These are phyloP conservation scores for Aspergillus fumigatiaffinis DNA, from an alignment of 2,329 filamentous ascomycete species.

Conservation along the genomic window DNA sequence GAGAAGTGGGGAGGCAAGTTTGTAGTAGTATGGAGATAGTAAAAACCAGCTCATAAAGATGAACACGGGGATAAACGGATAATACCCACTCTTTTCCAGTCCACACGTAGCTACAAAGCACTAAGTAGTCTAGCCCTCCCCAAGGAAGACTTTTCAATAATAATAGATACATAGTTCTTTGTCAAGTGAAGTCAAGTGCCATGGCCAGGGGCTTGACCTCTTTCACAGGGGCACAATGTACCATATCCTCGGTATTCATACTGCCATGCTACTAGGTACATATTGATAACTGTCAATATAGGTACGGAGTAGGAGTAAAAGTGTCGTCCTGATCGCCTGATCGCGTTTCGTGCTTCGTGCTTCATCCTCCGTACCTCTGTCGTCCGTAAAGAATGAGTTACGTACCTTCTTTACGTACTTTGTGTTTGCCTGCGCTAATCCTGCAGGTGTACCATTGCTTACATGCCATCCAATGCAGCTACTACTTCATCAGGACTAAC, in stretches of 20 bases:
- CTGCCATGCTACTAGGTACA: neutral
- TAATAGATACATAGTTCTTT: neutral
- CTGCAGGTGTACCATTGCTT: conserved; percentile 19
- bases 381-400: neutral
- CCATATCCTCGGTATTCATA: neutral
- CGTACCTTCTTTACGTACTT: neutral
- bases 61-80: neutral
- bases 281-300: no score
- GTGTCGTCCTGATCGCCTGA: neutral
- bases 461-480: neutral
- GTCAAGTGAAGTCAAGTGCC: neutral
- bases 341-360: neutral
- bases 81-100: neutral
- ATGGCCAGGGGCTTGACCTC: neutral
- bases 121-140: neutral
- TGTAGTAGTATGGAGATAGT: no score
- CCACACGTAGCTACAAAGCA: neutral
- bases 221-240: neutral
- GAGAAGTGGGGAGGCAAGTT: no score
- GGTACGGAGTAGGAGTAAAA: no score
- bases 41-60: neutral
- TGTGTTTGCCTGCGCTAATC: conserved; percentile 17
- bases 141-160: neutral
- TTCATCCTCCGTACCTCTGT: neutral
- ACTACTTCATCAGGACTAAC: neutral